phyloP scores from a whole-genome alignment of 805 yeast species.

The Wickerhamomyces pijperi region DNA sequence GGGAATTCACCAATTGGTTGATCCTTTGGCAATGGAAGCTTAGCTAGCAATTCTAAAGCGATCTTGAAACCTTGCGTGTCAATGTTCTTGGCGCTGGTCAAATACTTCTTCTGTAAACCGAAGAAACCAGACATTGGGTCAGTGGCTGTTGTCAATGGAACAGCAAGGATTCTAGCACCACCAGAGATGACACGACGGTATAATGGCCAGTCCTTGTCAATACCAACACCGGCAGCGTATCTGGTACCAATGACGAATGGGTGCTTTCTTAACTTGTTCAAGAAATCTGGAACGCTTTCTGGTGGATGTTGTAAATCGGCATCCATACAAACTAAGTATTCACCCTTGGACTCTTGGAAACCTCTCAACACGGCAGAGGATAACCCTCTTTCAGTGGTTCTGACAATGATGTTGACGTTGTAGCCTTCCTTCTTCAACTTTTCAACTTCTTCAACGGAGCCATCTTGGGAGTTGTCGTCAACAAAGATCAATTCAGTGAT shows the following conservation, averaged over 20 bases:
- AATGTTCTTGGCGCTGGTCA: slow-evolving; percentile 22
- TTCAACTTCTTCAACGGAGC: slow-evolving; percentile 41
- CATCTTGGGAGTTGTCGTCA: slow-evolving; percentile 40
- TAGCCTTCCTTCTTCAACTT: slow-evolving; percentile 31
- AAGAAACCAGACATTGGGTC: slow-evolving; percentile 46
- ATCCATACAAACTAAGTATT: slow-evolving; percentile 39
- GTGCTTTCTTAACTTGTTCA: slow-evolving; percentile 27
- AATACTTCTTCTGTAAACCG: slow-evolving; percentile 35
- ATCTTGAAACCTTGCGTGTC: slow-evolving; percentile 38
- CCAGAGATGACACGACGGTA: slow-evolving; percentile 37
- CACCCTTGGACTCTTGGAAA: slow-evolving; percentile 34
- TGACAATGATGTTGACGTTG: slow-evolving; percentile 36
- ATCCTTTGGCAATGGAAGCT: slow-evolving; percentile 29
- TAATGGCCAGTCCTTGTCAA: slow-evolving; percentile 42
- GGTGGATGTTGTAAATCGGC: slow-evolving; percentile 47
- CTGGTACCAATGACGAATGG: slow-evolving; percentile 40
- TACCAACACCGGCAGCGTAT: slow-evolving; percentile 44
- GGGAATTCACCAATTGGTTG: slow-evolving; percentile 34
- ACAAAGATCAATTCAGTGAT: slow-evolving; percentile 37
- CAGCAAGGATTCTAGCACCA: slow-evolving; percentile 38
- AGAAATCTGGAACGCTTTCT: slow-evolving; percentile 34
- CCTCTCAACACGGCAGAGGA: slow-evolving; percentile 40
- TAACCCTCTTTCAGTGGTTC: slow-evolving; percentile 39
- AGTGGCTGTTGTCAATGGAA: slow-evolving; percentile 37
- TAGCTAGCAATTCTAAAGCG: slow-evolving; percentile 36